A percentile compares a stretch with the other conserved stretches of the same genome.
These are phyloP conservation scores for Cladosporium phlei DNA, from an alignment of 2,329 filamentous ascomycete genomes.

Conservation along the genomic window DNA sequence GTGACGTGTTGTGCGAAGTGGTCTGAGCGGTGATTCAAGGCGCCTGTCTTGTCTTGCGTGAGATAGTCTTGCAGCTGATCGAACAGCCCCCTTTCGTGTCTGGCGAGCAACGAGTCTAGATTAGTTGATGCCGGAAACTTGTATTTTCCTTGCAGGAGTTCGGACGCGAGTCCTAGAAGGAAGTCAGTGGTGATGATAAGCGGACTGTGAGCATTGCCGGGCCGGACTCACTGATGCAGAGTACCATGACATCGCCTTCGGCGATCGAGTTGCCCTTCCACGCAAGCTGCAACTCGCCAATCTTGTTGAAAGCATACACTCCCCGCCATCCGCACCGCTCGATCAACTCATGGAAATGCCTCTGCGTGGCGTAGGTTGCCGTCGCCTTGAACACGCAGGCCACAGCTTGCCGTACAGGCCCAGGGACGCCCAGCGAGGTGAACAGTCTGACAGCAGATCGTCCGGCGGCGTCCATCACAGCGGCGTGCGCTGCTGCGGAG, in stretches of 20 bases:
- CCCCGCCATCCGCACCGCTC: conserved; percentile 8
- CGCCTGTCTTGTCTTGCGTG: background rate
- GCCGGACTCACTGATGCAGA: conserved; percentile 1
- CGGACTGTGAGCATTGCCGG: background rate
- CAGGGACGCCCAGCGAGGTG: background rate
- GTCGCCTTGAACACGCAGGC: conserved; percentile 2
- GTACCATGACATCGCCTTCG: conserved; percentile 7
- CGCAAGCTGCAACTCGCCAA: conserved; percentile 2
- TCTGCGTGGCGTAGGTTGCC: background rate
- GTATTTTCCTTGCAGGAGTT: background rate
- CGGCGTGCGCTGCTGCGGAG: background rate
- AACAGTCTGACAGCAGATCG: background rate
- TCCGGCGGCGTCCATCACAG: background rate
- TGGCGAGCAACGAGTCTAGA: background rate
- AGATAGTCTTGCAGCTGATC: background rate
- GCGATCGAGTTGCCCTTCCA: conserved; percentile 7
- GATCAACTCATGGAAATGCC: background rate
- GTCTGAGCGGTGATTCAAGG: background rate
- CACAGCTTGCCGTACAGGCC: background rate
- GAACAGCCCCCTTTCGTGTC: background rate
- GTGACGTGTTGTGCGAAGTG: background rate
- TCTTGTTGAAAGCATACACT: conserved; percentile 2
- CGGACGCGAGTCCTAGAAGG: background rate
- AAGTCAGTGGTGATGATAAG: no score
- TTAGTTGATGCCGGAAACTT: background rate